Conservation (phyloP, 1,139 yeast genomes). For the Taphrina wiesneri region DNA sequence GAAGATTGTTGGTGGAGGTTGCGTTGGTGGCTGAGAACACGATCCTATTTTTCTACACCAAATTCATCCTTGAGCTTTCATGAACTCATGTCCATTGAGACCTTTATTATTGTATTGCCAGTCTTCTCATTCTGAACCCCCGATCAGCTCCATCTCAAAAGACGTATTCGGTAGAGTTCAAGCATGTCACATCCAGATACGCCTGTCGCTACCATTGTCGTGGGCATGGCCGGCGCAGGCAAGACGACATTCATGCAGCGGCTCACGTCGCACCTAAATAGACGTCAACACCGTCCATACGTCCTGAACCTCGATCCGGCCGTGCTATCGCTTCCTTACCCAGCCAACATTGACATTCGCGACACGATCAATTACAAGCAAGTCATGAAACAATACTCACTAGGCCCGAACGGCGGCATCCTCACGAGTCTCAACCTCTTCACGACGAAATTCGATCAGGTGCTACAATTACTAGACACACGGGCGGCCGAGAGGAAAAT, state of each 20-base stretch:
- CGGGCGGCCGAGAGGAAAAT: conserved; percentile 49
- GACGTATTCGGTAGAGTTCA: background rate
- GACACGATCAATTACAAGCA: conserved; percentile 94
- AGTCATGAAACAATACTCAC: conserved; percentile 85
- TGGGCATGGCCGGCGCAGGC: conserved; percentile 48
- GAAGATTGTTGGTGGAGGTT: background rate
- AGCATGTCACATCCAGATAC: conserved; percentile 10
- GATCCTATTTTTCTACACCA: background rate
- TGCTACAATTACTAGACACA: conserved; percentile 78
- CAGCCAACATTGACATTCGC: conserved; percentile 91
- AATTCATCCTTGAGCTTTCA: too few relatives aligned
- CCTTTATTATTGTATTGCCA: too few relatives aligned
- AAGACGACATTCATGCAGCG: conserved; percentile 98
- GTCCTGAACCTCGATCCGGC: conserved; percentile 96
- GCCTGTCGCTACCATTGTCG: conserved; percentile 34
- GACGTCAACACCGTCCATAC: conserved; percentile 68
- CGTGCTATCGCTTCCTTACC: conserved; percentile 85
- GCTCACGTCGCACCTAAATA: conserved; percentile 80
- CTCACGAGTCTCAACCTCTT: conserved; percentile 91
- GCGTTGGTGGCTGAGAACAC: background rate
- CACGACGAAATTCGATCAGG: conserved; percentile 95
- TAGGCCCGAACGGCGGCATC: conserved; percentile 98
- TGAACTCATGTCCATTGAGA: background rate
- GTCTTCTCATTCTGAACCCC: background rate
- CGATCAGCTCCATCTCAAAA: background rate